A percentile compares a stretch with the other conserved stretches of the same genome.
Evolutionary conservation across 768 basidiomycete genomes (phyloP).

Genomic region (Leccinum incarnatum): DNA sequence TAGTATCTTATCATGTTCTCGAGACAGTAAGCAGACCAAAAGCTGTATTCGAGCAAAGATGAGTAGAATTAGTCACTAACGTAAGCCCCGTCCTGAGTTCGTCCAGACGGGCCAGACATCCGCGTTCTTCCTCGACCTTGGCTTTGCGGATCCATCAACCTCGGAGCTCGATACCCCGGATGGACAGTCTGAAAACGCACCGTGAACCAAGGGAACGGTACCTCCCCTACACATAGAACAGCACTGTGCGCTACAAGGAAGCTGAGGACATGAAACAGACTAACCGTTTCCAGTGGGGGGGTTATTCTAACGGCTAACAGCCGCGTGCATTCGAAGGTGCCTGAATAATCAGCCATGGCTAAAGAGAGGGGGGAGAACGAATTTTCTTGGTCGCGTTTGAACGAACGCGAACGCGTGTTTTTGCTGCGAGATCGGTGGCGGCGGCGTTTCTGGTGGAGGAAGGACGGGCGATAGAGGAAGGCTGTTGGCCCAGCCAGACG

Average conservation of each 20-base stretch:
- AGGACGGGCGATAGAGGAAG: constrained; percentile 14
- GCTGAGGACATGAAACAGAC: background rate
- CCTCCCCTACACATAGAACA: no score
- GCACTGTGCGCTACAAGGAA: background rate
- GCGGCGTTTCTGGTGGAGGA: constrained; percentile 1
- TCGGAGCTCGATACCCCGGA: no score
- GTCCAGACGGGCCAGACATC: no score
- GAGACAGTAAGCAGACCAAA: no score
- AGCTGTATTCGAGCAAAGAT: no score
- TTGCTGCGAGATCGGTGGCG: background rate
- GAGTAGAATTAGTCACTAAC: no score
- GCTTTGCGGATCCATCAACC: no score
- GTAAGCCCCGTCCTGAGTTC: no score
- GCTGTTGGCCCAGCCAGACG: constrained; percentile 21
- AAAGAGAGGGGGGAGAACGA: background rate
- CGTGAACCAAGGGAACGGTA: no score
- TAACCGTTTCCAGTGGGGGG: constrained; percentile 15
- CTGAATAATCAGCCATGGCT: constrained; percentile 1
- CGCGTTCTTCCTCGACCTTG: no score
- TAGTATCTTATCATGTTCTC: no score
- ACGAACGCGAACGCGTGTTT: constrained; percentile 11
- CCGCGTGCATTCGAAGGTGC: constrained; percentile 9
- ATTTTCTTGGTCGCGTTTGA: constrained; percentile 6
- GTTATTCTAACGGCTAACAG: constrained; percentile 17
- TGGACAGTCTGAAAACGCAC: no score